Conservation (phyloP, 2,329 filamentous ascomycete genomes). For the Trichoderma guizhouense region DNA sequence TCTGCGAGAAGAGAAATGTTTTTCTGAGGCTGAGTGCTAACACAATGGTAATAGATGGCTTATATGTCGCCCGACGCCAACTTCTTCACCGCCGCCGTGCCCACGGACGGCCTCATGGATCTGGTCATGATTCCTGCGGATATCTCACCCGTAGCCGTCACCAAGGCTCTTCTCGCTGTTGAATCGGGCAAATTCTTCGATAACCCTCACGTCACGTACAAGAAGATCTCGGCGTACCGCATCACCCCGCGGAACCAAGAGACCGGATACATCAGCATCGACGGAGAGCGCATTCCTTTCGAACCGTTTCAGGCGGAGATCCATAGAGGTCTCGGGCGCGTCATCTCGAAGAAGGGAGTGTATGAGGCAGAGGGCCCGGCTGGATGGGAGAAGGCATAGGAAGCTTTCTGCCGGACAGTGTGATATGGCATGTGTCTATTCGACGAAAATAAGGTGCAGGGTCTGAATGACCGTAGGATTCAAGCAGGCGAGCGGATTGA, state of each 20-base stretch:
- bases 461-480: background rate
- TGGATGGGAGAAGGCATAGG: conserved; percentile 44
- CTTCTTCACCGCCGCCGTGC: conserved; percentile 81
- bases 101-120: conserved; percentile 83
- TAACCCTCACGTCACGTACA: conserved; percentile 70
- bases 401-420: background rate
- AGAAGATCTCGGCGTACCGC: conserved; percentile 83
- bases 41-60: conserved; percentile 59
- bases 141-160: conserved; percentile 61
- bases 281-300: conserved; percentile 85
- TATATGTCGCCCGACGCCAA: conserved; percentile 84
- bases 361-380: conserved; percentile 64
- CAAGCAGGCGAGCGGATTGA: background rate
- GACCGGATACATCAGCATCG: conserved; percentile 86
- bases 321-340: conserved; percentile 75
- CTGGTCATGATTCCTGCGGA: conserved; percentile 77
- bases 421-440: background rate
- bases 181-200: conserved; percentile 77
- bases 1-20: conserved; percentile 17
- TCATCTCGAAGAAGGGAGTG: conserved; percentile 71
- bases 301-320: conserved; percentile 89
- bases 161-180: conserved; percentile 69
- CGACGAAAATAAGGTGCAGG: background rate
- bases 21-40: background rate
- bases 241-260: conserved; percentile 70